A percentile compares a stretch with the other conserved stretches of the same genome.
These are phyloP conservation scores for Teunomyces panamensis DNA, from an alignment of 805 yeast species.

Conservation along the genomic window DNA sequence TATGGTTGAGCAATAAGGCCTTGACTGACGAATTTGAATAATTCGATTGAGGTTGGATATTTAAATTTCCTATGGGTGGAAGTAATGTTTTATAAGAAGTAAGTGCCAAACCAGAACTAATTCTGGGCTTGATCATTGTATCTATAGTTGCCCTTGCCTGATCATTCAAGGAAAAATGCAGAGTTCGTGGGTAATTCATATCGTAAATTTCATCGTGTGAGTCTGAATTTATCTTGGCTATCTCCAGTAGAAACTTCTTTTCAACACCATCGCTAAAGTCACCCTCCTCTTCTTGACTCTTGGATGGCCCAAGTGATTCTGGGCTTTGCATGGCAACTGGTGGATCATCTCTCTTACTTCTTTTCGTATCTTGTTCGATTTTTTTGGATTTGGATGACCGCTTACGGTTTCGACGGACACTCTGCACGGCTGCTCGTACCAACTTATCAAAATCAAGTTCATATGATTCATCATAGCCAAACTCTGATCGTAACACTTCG, in stretches of 20 bases:
- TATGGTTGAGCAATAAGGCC: constrained; percentile 26
- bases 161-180: constrained; percentile 29
- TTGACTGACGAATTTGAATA: constrained; percentile 9
- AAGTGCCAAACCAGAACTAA: constrained; percentile 5
- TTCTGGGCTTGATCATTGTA: constrained; percentile 43
- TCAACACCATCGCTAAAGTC: constrained; percentile 2
- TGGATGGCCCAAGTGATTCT: neutral
- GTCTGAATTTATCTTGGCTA: constrained; percentile 32
- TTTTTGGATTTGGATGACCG: constrained; percentile 43
- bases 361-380: constrained; percentile 9
- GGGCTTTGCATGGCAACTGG: neutral
- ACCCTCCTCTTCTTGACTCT: constrained; percentile 1
- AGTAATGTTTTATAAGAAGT: constrained; percentile 1
- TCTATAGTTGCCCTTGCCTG: constrained; percentile 47
- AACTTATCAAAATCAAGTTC: constrained; percentile 79
- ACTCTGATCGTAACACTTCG: constrained; percentile 70
- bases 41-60: neutral
- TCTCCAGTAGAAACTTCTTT: constrained; percentile 31
- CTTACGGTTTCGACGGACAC: constrained; percentile 84
- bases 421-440: constrained; percentile 91
- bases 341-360: neutral
- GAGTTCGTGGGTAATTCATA: constrained; percentile 30
- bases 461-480: constrained; percentile 58
- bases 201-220: constrained; percentile 32
- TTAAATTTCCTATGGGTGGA: constrained; percentile 2